Evolutionary conservation across 2,329 filamentous ascomycete species (phyloP), one percentile per base, ranked within the genome.

Genomic region (Blastomyces gilchristii): DNA sequence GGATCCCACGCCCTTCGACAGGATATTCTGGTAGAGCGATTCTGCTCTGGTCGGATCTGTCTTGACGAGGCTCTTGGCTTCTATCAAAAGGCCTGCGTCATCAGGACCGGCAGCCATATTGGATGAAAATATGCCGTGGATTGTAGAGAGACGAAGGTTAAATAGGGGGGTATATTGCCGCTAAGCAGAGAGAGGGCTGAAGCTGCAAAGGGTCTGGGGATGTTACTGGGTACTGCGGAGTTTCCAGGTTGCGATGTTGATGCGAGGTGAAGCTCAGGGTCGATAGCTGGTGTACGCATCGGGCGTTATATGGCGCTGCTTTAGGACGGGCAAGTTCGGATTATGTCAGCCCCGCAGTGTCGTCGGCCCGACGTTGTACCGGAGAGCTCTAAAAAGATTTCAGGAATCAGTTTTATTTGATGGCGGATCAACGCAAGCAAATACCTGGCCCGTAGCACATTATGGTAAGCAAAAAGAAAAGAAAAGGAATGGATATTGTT

Each of bases 11-110:
- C 90, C 86, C 78, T 90, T 88, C 61, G 91, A 87, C 68, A 97
- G 85, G 74, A 97, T 89, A 63, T 94, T 88, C 78, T 93, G 91
- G 83, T 93, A 97, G 74, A 90, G 85, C 71, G 84, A 81, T 80
- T 96, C 91, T 67, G 93, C 91, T 82, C 94, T 90, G 71, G 83
- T 80, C 68, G 92, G 89, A 73, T 96, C 85, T 67, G 87, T 83
- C 80, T 90, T 91, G 69, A 85, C 84, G 73, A 93, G 80, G 81
- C 89, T 87, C 82, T 93, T 87, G 75, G 91, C 93, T 83, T 97
- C 91, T 78, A 88, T 86, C 83, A 97, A 87, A 81, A 88, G 83
- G 75, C 83, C 80, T 69, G 82, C 80, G 68, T 80, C 81, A 67
- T 82, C 80, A 65, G 76, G 76, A 68, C 71, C 72, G 65, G 77